These are phyloP conservation scores for Clitopilus hobsonii DNA, from an alignment of 768 basidiomycete species.

Conservation along the genomic window DNA sequence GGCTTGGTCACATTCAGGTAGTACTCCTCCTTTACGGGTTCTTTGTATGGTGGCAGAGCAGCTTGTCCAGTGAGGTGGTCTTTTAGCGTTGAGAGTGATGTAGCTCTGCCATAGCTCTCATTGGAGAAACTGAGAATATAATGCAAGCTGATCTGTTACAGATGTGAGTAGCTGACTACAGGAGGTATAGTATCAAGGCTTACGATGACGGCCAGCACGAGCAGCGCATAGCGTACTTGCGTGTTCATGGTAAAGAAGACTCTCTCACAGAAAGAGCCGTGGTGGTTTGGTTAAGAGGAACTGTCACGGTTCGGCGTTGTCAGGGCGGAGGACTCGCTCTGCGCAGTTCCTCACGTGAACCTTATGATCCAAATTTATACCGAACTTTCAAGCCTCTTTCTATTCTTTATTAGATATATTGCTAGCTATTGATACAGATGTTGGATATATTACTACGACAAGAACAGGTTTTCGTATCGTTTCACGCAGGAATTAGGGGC, in stretches of 20 bases:
- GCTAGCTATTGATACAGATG: not conserved
- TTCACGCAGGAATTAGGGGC: constrained; percentile 33
- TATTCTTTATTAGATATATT: no score
- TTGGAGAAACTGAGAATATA: constrained; percentile 64
- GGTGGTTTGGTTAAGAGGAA: constrained; percentile 1
- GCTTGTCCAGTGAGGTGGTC: constrained; percentile 25
- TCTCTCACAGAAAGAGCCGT: constrained; percentile 7
- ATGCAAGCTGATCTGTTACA: constrained; percentile 47
- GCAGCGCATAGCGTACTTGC: constrained; percentile 48
- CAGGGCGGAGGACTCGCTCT: not conserved
- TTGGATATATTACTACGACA: not conserved
- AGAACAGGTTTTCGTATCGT: constrained; percentile 34
- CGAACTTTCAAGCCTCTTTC: constrained; percentile 3
- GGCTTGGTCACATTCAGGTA: constrained; percentile 36
- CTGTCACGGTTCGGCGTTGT: constrained; percentile 5
- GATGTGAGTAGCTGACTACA: not conserved
- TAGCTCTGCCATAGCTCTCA: constrained; percentile 57
- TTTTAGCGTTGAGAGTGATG: constrained; percentile 44
- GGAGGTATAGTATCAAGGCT: not conserved
- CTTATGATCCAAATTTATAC: not conserved
- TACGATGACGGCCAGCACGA: constrained; percentile 45
- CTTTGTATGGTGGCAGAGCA: constrained; percentile 44
- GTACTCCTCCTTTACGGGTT: constrained; percentile 57
- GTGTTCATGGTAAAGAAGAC: constrained; percentile 42
- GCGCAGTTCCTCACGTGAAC: not conserved